Percentiles rank a stretch among this genome's conserved stretches.
phyloP scores from a whole-genome alignment of 164 flowering plant species.

The Magnolia changhungtana region DNA sequence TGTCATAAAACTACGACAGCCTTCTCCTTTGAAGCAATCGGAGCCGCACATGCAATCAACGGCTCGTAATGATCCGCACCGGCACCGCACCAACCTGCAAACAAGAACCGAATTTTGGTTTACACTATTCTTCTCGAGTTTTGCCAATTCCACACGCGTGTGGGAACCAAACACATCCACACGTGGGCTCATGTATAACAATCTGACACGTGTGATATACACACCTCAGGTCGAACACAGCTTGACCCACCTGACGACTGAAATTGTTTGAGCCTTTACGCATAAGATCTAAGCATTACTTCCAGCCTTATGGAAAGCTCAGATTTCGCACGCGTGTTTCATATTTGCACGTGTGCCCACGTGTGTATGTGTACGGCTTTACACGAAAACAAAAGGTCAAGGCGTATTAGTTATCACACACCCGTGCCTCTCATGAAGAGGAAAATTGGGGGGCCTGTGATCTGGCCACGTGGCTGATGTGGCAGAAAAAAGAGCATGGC shows the following conservation, averaged over 20 bases:
- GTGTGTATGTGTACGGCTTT: too few relatives aligned
- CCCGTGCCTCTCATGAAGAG: constrained; percentile 95
- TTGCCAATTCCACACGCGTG: background rate
- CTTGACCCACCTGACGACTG: too few relatives aligned
- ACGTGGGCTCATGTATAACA: too few relatives aligned
- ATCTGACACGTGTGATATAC: too few relatives aligned
- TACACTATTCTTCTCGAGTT: background rate
- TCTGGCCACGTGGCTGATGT: constrained; percentile 51
- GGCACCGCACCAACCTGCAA: constrained; percentile 84
- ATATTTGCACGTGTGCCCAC: background rate
- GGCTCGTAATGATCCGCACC: constrained; percentile 93
- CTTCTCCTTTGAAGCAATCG: constrained; percentile 52
- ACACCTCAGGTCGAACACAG: too few relatives aligned
- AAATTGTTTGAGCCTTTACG: too few relatives aligned
- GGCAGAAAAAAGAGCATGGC: constrained; percentile 25
- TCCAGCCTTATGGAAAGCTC: background rate
- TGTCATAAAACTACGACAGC: constrained; percentile 62
- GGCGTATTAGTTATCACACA: constrained; percentile 7
- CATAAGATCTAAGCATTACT: background rate
- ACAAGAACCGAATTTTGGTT: background rate
- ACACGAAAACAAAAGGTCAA: background rate
- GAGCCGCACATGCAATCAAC: constrained; percentile 56
- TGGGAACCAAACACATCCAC: too few relatives aligned
- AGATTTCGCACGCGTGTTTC: background rate
- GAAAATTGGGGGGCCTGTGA: constrained; percentile 61